Evolutionary conservation across 2,329 filamentous ascomycete species (phyloP).

Genomic region (Aspergillus tanneri): DNA sequence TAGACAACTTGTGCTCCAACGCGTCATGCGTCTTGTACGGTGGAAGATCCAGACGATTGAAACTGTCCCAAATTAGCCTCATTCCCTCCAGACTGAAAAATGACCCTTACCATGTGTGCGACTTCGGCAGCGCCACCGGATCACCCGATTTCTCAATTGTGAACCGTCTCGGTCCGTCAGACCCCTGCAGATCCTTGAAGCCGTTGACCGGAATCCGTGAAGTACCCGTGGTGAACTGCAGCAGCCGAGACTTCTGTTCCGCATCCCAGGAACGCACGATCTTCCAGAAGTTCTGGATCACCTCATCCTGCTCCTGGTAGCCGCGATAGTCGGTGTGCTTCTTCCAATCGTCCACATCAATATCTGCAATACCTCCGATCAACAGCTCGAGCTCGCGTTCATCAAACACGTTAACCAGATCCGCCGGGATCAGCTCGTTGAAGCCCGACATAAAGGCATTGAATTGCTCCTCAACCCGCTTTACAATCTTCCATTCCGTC

Average conservation of each 20-base stretch:
- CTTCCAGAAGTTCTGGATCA: slow-evolving; percentile 99
- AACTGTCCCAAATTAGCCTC: slow-evolving; percentile 54
- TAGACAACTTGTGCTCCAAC: slow-evolving; percentile 85
- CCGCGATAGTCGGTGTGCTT: slow-evolving; percentile 99
- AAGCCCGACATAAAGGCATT: slow-evolving; percentile 96
- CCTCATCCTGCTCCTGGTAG: slow-evolving; percentile 95
- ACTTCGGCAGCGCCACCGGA: slow-evolving; percentile 85
- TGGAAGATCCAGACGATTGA: slow-evolving; percentile 94
- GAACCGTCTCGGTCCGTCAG: slow-evolving; percentile 89
- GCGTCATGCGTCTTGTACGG: slow-evolving; percentile 86
- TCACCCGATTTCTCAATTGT: slow-evolving; percentile 98
- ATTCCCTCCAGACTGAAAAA: neutral
- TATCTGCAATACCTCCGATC: slow-evolving; percentile 99
- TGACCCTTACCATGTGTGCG: slow-evolving; percentile 84
- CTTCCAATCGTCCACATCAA: slow-evolving; percentile 99
- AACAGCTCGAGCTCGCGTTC: slow-evolving; percentile 94
- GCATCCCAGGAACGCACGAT: slow-evolving; percentile 92
- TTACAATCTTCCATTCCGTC: slow-evolving; percentile 98
- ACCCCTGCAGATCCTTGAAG: slow-evolving; percentile 98
- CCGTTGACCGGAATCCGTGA: slow-evolving; percentile 98
- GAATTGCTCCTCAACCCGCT: slow-evolving; percentile 97
- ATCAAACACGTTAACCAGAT: slow-evolving; percentile 97
- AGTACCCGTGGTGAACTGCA: slow-evolving; percentile 97
- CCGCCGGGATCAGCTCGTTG: slow-evolving; percentile 93
- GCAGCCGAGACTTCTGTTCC: slow-evolving; percentile 91